Evolutionary conservation across 2,329 filamentous ascomycete species (phyloP), one percentile per base, ranked within the genome.

Genomic region (Monilinia vaccinii-corymbosi): DNA sequence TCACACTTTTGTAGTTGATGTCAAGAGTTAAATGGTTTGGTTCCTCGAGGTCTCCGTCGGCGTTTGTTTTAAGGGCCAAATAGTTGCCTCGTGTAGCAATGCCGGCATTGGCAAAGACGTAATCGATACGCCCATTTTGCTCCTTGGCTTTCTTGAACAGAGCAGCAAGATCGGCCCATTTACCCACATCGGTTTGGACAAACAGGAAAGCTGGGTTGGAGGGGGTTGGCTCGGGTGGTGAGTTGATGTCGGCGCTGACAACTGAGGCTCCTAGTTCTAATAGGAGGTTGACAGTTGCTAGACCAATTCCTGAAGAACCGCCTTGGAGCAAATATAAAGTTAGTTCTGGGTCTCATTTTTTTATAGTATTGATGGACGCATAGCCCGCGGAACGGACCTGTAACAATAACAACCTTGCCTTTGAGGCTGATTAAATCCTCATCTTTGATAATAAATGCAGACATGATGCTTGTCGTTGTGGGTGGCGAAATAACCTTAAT

Each of bases 241-340:
- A 71, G 44, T 78, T 77, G 46, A 84, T 62, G 65, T 86, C 83
- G 40, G 75, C 78, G 31, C 76, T 78, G 61, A 84, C 75, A 21
- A 86, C 81, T 18, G 74, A 76, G 32, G 81, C 82, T 23, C 81
- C 82, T 0, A 78, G 69, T 0, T 75, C 71, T 9, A 85, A 73
- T 16, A 84, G 76, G 2, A 80, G 72, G 10, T 77, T 70, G 9
- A 78, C 75, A 1, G 82, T 83, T 58, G 79, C 79, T 16, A 83
- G 75, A 36, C 83, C 82, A 57, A 86, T 86, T 18, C 83, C 83
- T 2, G 81, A 83, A 0, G 80, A 81, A 60, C 80, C 80, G 52
- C 82, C 81, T 78, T 58, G 18, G 63, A 67, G 56, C 38, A 34
- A 38, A 45, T 23, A 58, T 11, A 16, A 38, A 16, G 38, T 64